phyloP scores from a whole-genome alignment of 2,329 filamentous ascomycete species.

The Curvularia sp. region DNA sequence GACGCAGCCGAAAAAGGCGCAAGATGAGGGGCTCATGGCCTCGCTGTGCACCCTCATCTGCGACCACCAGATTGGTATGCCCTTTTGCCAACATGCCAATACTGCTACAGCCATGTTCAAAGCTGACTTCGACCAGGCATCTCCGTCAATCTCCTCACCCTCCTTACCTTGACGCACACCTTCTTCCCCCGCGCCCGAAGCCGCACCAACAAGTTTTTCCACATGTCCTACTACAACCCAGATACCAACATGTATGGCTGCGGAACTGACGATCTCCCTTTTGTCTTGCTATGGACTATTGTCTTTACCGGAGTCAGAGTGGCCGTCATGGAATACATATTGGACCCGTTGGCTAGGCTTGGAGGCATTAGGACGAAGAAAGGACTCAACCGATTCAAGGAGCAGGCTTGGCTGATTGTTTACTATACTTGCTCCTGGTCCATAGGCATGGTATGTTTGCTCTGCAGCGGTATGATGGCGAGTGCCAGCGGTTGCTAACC shows the following conservation, averaged over 20 bases:
- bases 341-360: constrained; percentile 76
- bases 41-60: constrained; percentile 73
- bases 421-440: constrained; percentile 86
- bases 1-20: constrained; percentile 58
- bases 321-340: constrained; percentile 82
- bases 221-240: constrained; percentile 81
- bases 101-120: background rate
- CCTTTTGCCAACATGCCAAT: background rate
- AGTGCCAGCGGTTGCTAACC: constrained; percentile 22
- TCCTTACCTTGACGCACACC: constrained; percentile 81
- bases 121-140: constrained; percentile 64
- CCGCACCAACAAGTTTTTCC: constrained; percentile 87
- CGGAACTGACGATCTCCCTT: constrained; percentile 79
- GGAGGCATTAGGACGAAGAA: constrained; percentile 79
- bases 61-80: constrained; percentile 80
- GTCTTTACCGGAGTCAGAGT: constrained; percentile 88
- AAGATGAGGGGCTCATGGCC: constrained; percentile 68
- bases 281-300: constrained; percentile 79
- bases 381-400: constrained; percentile 81
- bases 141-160: constrained; percentile 82
- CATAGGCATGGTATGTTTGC: constrained; percentile 73
- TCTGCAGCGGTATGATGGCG: constrained; percentile 11
- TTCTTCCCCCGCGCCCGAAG: constrained; percentile 80
- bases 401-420: constrained; percentile 89
- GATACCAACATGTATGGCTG: constrained; percentile 73